Evolutionary conservation across 1,284 basidiomycete genomes (phyloP).

Genomic region (Cutaneotrichosporon cavernicola): DNA sequence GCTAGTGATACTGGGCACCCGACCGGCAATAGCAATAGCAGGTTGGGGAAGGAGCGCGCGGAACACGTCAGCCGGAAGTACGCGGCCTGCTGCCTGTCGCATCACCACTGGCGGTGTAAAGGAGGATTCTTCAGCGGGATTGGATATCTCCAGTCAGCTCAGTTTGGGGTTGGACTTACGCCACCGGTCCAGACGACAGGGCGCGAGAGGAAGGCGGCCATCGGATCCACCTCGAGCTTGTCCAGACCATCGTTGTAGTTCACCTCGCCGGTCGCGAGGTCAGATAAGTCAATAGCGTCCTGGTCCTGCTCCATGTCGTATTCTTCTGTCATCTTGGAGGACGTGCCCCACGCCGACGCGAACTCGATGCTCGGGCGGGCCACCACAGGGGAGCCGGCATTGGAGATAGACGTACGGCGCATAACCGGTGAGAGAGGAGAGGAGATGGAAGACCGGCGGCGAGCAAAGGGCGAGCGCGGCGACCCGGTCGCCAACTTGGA

Average conservation of each 20-base stretch:
- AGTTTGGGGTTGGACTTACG: constrained; percentile 27
- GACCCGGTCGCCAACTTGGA: constrained; percentile 4
- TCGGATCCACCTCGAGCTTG: constrained; percentile 18
- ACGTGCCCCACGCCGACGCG: constrained; percentile 25
- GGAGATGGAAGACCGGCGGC: neutral
- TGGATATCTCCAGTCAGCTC: constrained; percentile 26
- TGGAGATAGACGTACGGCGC: neutral
- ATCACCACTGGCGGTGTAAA: constrained; percentile 25
- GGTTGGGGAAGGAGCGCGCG: constrained; percentile 35
- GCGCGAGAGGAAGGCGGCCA: constrained; percentile 28
- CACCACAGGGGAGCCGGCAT: neutral
- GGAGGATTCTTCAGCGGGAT: constrained; percentile 31
- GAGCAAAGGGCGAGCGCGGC: neutral
- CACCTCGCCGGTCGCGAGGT: constrained; percentile 30
- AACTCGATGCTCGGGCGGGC: constrained; percentile 14
- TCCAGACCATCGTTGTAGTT: constrained; percentile 14
- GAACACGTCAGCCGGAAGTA: constrained; percentile 25
- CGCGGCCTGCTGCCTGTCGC: constrained; percentile 23
- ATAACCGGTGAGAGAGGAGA: neutral
- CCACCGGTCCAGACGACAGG: constrained; percentile 38
- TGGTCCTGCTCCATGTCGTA: constrained; percentile 29
- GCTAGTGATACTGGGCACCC: constrained; percentile 72
- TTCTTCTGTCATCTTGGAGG: constrained; percentile 6
- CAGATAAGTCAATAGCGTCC: constrained; percentile 41
- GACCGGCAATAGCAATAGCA: constrained; percentile 57